These are phyloP conservation scores for Leptodontidium sp. DNA, from an alignment of 2,329 filamentous ascomycete genomes.

Conservation along the genomic window DNA sequence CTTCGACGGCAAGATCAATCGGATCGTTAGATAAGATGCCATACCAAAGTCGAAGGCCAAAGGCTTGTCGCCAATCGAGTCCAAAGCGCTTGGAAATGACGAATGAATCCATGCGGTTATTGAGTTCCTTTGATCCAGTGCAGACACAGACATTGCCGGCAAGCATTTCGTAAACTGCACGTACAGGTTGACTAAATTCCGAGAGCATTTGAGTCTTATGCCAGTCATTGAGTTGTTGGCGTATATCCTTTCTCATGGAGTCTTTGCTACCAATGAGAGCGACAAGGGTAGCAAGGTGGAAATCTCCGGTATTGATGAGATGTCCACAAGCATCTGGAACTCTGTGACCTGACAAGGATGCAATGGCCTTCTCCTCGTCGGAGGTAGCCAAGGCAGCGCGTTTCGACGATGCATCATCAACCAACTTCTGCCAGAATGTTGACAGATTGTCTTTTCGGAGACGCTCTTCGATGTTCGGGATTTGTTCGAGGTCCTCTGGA, in stretches of 20 bases:
- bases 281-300: slow-evolving; percentile 84
- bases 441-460: slow-evolving; percentile 71
- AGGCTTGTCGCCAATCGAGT: slow-evolving; percentile 92
- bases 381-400: slow-evolving; percentile 66
- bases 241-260: slow-evolving; percentile 76
- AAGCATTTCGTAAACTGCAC: slow-evolving; percentile 88
- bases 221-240: slow-evolving; percentile 85
- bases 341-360: slow-evolving; percentile 79
- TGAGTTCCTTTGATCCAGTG: slow-evolving; percentile 75
- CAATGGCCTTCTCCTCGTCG: slow-evolving; percentile 83
- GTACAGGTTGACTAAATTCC: slow-evolving; percentile 84
- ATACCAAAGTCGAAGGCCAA: slow-evolving; percentile 92
- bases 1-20: slow-evolving; percentile 74
- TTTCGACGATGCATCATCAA: slow-evolving; percentile 65
- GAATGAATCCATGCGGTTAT: slow-evolving; percentile 81
- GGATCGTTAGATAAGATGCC: slow-evolving; percentile 73
- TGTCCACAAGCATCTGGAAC: slow-evolving; percentile 83
- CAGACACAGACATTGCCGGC: slow-evolving; percentile 87
- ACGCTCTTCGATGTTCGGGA: slow-evolving; percentile 48
- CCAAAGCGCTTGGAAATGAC: slow-evolving; percentile 83
- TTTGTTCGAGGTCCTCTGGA: slow-evolving; percentile 51
- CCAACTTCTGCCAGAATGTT: slow-evolving; percentile 70
- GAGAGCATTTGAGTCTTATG: slow-evolving; percentile 81
- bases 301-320: slow-evolving; percentile 78
- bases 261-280: slow-evolving; percentile 81